A percentile compares a stretch with the other conserved stretches of the same genome.
phyloP scores from a whole-genome alignment of 805 yeast species.

The Myxozyma geophila region DNA sequence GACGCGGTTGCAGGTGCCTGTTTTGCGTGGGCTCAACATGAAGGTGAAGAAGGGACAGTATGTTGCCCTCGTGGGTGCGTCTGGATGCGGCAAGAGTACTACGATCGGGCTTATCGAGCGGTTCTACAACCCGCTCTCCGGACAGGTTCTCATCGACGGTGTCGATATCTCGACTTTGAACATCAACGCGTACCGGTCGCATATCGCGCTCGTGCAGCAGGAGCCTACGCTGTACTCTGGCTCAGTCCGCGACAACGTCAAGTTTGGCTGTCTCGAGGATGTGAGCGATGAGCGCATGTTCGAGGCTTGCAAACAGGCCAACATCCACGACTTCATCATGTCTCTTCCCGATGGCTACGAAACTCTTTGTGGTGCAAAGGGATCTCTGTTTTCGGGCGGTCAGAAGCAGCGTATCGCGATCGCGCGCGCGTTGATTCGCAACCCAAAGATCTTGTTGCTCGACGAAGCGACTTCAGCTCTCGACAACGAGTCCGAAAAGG shows the following conservation, averaged over 20 bases:
- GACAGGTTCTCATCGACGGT: conserved; percentile 31
- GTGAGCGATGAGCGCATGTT: conserved; percentile 46
- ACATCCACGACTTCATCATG: conserved; percentile 55
- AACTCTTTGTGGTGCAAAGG: conserved; percentile 53
- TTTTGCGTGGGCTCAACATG: conserved; percentile 40
- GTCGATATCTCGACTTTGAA: conserved; percentile 41
- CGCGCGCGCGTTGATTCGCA: conserved; percentile 63
- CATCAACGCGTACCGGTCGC: conserved; percentile 56
- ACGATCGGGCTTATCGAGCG: conserved; percentile 58
- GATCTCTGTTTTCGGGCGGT: conserved; percentile 63
- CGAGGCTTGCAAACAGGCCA: conserved; percentile 56
- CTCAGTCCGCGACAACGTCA: conserved; percentile 74
- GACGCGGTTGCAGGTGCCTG: conserved; percentile 42
- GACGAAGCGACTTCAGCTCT: conserved; percentile 64
- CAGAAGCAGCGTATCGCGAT: conserved; percentile 68
- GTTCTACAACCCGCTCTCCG: conserved; percentile 29
- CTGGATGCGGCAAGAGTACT: conserved; percentile 55
- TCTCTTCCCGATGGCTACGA: conserved; percentile 61
- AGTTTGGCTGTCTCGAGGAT: conserved; percentile 45
- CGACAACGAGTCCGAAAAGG: conserved; percentile 64
- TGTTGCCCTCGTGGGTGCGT: conserved; percentile 92
- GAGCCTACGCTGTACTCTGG: conserved; percentile 72
- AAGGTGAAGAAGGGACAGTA: conserved; percentile 72
- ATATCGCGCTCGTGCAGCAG: conserved; percentile 67
- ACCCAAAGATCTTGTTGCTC: conserved; percentile 58